Percentiles rank a stretch among this genome's conserved stretches.
Evolutionary conservation across 306 rosid genomes (phyloP).

Genomic region (Bauhinia variegata): DNA sequence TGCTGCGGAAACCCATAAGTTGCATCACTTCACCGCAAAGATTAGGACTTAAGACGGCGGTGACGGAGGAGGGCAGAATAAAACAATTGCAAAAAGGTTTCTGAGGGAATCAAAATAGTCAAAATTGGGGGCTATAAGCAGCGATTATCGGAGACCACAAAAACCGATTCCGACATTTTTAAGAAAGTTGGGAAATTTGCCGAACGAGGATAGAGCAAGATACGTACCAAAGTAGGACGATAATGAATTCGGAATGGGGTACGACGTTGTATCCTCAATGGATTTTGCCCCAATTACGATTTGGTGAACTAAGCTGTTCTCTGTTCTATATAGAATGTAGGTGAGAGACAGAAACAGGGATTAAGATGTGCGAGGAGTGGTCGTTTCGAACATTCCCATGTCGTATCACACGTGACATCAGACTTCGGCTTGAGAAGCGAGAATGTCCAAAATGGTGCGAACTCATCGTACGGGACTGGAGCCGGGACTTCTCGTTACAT

Average conservation of each 20-base stretch:
- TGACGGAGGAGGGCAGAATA: too few species aligned
- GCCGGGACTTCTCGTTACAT: too few species aligned
- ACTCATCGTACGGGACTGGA: too few species aligned
- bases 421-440: too few species aligned
- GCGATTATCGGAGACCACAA: background rate
- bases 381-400: too few species aligned
- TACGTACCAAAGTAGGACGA: constrained; percentile 32
- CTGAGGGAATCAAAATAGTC: background rate
- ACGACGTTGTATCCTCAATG: background rate
- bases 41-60: too few species aligned
- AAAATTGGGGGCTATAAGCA: background rate
- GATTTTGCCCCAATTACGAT: constrained; percentile 5
- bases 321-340: background rate
- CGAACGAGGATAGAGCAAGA: background rate
- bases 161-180: constrained; percentile 30
- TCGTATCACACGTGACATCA: too few species aligned
- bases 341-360: constrained; percentile 35
- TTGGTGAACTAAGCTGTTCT: background rate
- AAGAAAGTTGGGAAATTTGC: constrained; percentile 28
- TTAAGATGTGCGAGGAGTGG: background rate
- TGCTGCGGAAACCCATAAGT: background rate
- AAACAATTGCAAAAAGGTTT: too few species aligned
- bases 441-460: too few species aligned
- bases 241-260: constrained; percentile 2
- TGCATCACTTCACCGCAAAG: background rate